Base-by-base conservation (phyloP, 1,284 basidiomycete species). In the Cutaneotrichosporon sp. region DNA sequence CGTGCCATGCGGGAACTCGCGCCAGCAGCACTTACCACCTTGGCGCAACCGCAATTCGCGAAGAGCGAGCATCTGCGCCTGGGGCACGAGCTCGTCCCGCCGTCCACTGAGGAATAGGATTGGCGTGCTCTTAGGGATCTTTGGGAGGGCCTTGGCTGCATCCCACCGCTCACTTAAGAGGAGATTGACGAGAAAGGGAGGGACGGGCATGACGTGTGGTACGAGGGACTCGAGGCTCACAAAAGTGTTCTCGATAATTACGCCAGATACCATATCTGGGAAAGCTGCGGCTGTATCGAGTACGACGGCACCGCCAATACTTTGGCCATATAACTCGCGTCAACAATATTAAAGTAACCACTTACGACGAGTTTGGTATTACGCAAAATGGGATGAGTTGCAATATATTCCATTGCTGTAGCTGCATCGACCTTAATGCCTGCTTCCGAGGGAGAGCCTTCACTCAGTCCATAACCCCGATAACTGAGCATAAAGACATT, bases 211-310 rank as follows among this genome's bases (percentile, higher is more conserved):
- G 18, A 92, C 87, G 67, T 86, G 83, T 0, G 95, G 94, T 22
- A 96, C 86, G 30, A 96, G 86, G 50, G 83, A 84, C 5, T 89
- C 89, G 47, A 96, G 85, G 16, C 90, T 91, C 42, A 88, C 85
- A 77, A 96, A 95, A 0, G 93, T 95, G 80, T 98, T 98, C 81
- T 98, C 95, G 61, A 98, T 84, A 60, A 97, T 87, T n/a, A 79
- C 64, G 9, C 75, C 80, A 30, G 76, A 73, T 63, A 90, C 90
- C 71, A 87, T 85, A 32, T 84, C 81, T 0, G 90, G 86, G 75
- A 95, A 95, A 46, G 86, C 85, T 62, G 88, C 89, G 0, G 91
- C 91, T 5, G 97, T 87, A 77, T 95, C 89, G 59, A 97, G 90
- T 14, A 90, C 86, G 1, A 98, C 94, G 0, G 95, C 95, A n/a